Conservation (phyloP, 148 eudicot genomes). For the Rhododendron molle region DNA sequence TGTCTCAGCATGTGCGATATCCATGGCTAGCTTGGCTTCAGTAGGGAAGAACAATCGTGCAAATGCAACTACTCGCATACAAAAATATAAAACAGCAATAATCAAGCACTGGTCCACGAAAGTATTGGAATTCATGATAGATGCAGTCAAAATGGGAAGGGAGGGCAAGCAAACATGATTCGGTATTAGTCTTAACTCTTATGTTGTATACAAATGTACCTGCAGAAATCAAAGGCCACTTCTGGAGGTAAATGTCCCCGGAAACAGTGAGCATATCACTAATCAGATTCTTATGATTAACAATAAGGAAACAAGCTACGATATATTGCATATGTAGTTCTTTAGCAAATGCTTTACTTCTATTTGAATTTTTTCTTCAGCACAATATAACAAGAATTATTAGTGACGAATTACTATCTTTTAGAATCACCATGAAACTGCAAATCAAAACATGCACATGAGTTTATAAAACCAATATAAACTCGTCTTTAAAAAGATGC, state of each 20-base stretch:
- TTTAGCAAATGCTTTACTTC: not conserved
- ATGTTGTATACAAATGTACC: not conserved
- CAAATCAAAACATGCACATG: not conserved
- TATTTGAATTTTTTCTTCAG: not conserved
- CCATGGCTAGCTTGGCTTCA: conserved; percentile 54
- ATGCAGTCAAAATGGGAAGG: not conserved
- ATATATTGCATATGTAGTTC: not conserved
- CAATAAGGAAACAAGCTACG: not conserved
- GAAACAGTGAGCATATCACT: not conserved
- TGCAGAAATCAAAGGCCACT: not conserved
- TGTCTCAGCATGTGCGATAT: conserved; percentile 40
- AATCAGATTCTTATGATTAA: not conserved
- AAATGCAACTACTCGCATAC: conserved; percentile 32
- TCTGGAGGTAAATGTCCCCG: not conserved
- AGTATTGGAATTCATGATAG: not conserved
- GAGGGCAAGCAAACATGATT: not conserved
- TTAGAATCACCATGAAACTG: not conserved
- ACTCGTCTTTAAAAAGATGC: not conserved
- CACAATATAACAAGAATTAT: not conserved
- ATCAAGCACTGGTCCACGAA: not conserved
- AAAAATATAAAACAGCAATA: conserved; percentile 4
- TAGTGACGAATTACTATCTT: not conserved
- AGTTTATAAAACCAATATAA: not conserved
- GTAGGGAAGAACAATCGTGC: conserved; percentile 43
- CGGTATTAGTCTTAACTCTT: not conserved